Evolutionary conservation across 192 early-diverging fungal species (phyloP), one percentile per base, ranked within the genome.

Genomic region (Hyaloraphidium curvatum): DNA sequence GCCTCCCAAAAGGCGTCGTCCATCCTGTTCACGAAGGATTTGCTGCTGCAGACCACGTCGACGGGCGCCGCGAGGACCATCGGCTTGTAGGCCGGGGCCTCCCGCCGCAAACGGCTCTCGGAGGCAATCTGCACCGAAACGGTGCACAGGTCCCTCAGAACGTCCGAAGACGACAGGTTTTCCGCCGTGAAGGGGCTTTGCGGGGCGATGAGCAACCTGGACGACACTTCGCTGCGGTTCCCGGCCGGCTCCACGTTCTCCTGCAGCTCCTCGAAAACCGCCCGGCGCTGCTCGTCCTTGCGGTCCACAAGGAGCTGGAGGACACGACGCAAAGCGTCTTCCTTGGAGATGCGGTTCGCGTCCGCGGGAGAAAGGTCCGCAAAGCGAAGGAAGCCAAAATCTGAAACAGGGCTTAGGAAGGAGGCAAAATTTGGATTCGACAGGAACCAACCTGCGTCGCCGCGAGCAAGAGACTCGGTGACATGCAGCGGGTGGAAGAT

Each of bases 31-130:
- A 66, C 54, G 40, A 79, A 82, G n/a, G 67, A 68, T 17, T 66
- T 64, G 51, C 82, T 80, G 31, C 72, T 66, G 41, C 82, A 76
- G 2, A 82, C 53, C 23, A 76, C 51, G 16, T 79, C 72, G 16
- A 73, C 68, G 0, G 82, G 77, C 7, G 79, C 76, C 9, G 84
- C 71, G 17, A 75, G 62, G 0, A 66, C 83, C 39, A 70, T 56
- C 29, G 67, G 68, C 57, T 68, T 61, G 53, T 67, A 76, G n/a
- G 69, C 69, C 21, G 68, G 69, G 40, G 57, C 56, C 5, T n/a
- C 56, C 57, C 26, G 59, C 17, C 2, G 59, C 63, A 28, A 54
- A 17, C 31, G 21, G 9, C 61, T 27, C 3, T 51, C 21, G 28
- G 55, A 50, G 2, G 52, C 50, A n/a, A 51, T 56, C 1, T 55